Evolutionary conservation across 768 basidiomycete genomes (phyloP), one percentile per base, ranked within the genome.

Genomic region (Russula sp.): DNA sequence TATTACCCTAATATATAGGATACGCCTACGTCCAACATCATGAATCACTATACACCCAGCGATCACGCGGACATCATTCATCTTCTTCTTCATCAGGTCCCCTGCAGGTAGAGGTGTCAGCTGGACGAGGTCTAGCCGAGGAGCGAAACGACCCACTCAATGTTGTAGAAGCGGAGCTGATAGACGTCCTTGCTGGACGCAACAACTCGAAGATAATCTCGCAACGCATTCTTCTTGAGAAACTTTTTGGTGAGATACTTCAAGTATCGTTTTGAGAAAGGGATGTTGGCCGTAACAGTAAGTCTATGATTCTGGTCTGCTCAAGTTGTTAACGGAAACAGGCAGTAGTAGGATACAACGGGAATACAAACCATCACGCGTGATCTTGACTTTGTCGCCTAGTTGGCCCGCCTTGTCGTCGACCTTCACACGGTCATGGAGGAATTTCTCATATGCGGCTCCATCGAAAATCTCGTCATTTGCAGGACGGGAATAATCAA

Each of bases 241-340:
- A 93, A 95, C 82, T 96, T 96, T 84, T 98, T 98, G 67, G 96
- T 98, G 66, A 98, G 83, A 80, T 98, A 99, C 79, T 98, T 98
- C 75, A 98, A 87, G 78, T 97, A 98, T 62, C 92, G 85, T 81
- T 98, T 98, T 57, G 96, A 98, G 79, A 98, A 89, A 62, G 92
- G 87, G 75, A 96, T 87, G 73, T 80, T 87, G 59, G 94, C 88
- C 57, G 88, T 86, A 70, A 98, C 85, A 61, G 86, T 89, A 76
- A 98, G 83, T 79, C 88, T 92, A 73, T 58, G 20, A 18, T 80
- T 87, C 77, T 84, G 85, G 67, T 86, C 90, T 92, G 67, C 24
- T 63, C 69, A 54, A 42, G 44, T 48, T n/a, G 32, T 62, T 4
- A 65, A 38, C 20, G 16, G 53, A 24, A 24, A 46, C 38, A 3